phyloP scores from a whole-genome alignment of 768 basidiomycete genomes.

The Pulveroboletus sp. region DNA sequence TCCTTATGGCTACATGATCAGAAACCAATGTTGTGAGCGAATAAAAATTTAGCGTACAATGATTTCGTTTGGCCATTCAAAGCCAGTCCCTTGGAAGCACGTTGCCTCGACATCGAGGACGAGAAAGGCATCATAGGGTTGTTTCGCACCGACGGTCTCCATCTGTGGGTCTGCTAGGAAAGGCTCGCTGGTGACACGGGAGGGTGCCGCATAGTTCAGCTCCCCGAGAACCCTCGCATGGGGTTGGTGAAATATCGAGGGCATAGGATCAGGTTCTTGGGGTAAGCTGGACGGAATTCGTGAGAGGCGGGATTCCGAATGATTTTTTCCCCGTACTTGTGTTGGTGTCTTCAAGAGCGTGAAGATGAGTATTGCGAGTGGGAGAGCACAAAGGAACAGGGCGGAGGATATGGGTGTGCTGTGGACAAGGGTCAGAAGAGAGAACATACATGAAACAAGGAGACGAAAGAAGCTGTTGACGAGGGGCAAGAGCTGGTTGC shows the following conservation, averaged over 20 bases:
- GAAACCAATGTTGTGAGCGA: constrained; percentile 2
- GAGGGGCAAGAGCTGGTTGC: neutral
- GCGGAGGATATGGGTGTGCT: neutral
- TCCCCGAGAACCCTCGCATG: constrained; percentile 6
- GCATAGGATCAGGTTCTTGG: constrained; percentile 9
- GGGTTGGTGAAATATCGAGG: constrained; percentile 13
- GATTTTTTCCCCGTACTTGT: neutral
- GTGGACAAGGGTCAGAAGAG: constrained; percentile 10
- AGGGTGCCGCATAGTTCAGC: neutral
- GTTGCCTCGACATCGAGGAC: constrained; percentile 91
- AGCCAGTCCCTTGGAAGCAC: constrained; percentile 58
- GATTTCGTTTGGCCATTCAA: constrained; percentile 91
- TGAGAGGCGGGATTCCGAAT: neutral
- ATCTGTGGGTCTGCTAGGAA: constrained; percentile 2
- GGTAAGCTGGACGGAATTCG: neutral
- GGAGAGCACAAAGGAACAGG: constrained; percentile 1
- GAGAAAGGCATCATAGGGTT: constrained; percentile 72
- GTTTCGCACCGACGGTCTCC: constrained; percentile 27
- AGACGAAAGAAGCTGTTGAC: neutral
- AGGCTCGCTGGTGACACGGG: constrained; percentile 1
- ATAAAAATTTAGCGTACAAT: constrained; percentile 55
- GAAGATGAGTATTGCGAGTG: constrained; percentile 6
- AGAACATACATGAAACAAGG: constrained; percentile 8
- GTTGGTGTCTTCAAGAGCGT: neutral
- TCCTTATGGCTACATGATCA: constrained; percentile 49